Evolutionary conservation across 441 rosid species (phyloP).

Genomic region (Breynia disticha): DNA sequence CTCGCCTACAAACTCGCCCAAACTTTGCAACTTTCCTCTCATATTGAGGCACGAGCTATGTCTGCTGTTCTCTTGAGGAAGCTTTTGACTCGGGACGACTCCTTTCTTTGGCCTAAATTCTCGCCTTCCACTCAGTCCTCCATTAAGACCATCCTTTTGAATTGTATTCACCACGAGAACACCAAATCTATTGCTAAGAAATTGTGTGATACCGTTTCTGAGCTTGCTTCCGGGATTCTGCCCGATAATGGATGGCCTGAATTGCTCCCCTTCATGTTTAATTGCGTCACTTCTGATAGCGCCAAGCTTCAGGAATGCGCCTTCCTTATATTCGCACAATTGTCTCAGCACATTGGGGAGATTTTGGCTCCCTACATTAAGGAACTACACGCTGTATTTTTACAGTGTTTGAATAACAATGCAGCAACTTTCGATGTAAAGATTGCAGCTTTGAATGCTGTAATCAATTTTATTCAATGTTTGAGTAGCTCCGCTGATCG

Average conservation of each 20-base stretch:
- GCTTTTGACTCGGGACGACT: constrained; percentile 80
- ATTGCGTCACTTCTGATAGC: constrained; percentile 77
- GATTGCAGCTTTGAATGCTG: constrained; percentile 90
- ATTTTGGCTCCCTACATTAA: constrained; percentile 65
- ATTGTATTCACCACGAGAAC: constrained; percentile 67
- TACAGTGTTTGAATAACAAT: constrained; percentile 57
- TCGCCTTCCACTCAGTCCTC: constrained; percentile 60
- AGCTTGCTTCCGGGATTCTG: constrained; percentile 79
- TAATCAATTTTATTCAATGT: constrained; percentile 88
- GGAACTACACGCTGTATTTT: constrained; percentile 75
- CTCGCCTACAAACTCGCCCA: constrained; percentile 79
- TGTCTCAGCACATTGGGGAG: constrained; percentile 86
- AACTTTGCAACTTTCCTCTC: constrained; percentile 66
- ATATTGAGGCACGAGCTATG: constrained; percentile 82
- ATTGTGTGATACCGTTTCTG: constrained; percentile 88
- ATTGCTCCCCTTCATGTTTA: constrained; percentile 85
- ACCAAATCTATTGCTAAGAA: constrained; percentile 72
- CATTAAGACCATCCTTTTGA: constrained; percentile 58
- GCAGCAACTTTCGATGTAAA: constrained; percentile 66
- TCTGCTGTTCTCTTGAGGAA: constrained; percentile 90
- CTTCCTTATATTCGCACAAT: constrained; percentile 80
- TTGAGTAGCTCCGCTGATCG: constrained; percentile 58
- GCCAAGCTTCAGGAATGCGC: constrained; percentile 82
- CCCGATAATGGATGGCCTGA: constrained; percentile 95
- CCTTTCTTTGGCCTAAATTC: constrained; percentile 81